Evolutionary conservation across 2,329 filamentous ascomycete genomes (phyloP).

Genomic region (Pseudofabraea citricarpa): DNA sequence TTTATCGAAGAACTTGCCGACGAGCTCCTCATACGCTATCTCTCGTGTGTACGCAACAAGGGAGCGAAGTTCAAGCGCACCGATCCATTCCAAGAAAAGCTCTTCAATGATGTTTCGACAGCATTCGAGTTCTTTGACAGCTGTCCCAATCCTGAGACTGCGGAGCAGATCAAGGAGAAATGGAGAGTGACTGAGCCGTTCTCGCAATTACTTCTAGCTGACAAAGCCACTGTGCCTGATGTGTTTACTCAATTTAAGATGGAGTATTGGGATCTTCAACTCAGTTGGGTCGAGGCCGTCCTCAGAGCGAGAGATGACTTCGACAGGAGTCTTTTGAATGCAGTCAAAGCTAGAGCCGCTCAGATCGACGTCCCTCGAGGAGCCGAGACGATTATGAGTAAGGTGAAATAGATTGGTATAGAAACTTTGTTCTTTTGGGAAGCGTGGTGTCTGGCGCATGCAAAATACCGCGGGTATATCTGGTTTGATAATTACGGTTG

Average conservation of each 20-base stretch:
- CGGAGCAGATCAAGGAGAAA: constrained; percentile 73
- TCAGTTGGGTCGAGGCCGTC: constrained; percentile 93
- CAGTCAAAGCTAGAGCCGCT: constrained; percentile 83
- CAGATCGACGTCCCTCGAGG: constrained; percentile 78
- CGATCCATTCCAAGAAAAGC: constrained; percentile 88
- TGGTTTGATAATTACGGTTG: too few species aligned
- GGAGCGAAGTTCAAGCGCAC: constrained; percentile 80
- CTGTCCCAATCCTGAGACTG: constrained; percentile 61
- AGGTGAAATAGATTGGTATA: constrained; percentile 58
- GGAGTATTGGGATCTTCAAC: constrained; percentile 88
- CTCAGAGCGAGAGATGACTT: constrained; percentile 86
- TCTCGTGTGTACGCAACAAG: constrained; percentile 81
- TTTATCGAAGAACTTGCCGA: constrained; percentile 91
- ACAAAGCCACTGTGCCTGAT: constrained; percentile 66
- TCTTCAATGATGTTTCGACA: constrained; percentile 86
- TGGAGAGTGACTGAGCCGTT: constrained; percentile 91
- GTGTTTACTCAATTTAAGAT: constrained; percentile 81
- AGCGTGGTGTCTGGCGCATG: background rate
- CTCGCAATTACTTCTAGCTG: constrained; percentile 71
- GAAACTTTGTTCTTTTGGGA: background rate
- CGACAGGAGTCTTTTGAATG: constrained; percentile 82
- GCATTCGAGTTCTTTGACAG: constrained; percentile 84
- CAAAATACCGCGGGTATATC: too few species aligned
- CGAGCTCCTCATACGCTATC: constrained; percentile 82
- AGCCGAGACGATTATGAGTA: constrained; percentile 89